A percentile compares a stretch with the other conserved stretches of the same genome.
These are phyloP conservation scores for Vinca major DNA, from an alignment of 305 asterid genomes.

Conservation along the genomic window DNA sequence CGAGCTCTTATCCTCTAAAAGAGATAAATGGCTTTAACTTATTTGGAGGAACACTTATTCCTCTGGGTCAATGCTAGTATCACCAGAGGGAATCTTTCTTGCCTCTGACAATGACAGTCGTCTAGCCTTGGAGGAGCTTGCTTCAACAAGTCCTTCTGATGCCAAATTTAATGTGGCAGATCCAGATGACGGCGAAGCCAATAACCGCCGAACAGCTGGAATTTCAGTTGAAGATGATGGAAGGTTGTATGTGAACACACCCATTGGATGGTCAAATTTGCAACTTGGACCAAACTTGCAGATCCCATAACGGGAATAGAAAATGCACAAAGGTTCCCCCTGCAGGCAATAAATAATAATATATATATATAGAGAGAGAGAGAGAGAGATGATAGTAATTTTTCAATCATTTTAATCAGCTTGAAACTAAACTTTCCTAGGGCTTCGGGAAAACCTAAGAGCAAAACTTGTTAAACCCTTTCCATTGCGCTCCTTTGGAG, in stretches of 20 bases:
- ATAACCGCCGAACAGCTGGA: conserved; percentile 43
- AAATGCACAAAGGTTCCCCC: conserved; percentile 94
- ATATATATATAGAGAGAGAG: no score
- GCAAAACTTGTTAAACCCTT: neutral
- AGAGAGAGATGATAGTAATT: conserved; percentile 20
- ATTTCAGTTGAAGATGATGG: conserved; percentile 53
- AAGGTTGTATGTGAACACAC: conserved; percentile 53
- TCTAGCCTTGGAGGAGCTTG: conserved; percentile 56
- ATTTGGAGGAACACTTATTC: conserved; percentile 41
- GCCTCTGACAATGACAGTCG: conserved; percentile 58
- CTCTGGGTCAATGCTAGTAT: conserved; percentile 65
- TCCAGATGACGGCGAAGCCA: conserved; percentile 72
- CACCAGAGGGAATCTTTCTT: conserved; percentile 69
- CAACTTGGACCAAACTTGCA: conserved; percentile 99
- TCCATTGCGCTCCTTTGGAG: neutral
- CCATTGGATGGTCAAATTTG: conserved; percentile 99
- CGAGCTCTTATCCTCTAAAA: conserved; percentile 46
- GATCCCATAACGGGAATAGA: conserved; percentile 92
- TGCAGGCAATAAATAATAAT: conserved; percentile 23
- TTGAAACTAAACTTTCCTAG: neutral
- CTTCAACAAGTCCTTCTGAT: conserved; percentile 56
- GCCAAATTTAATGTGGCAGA: conserved; percentile 51
- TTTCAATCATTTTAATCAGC: conserved; percentile 11
- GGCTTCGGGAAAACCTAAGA: neutral
- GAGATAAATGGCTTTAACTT: conserved; percentile 36